Evolutionary conservation across 306 rosid species (phyloP), one percentile per base, ranked within the genome.

Genomic region (Inga laurina): DNA sequence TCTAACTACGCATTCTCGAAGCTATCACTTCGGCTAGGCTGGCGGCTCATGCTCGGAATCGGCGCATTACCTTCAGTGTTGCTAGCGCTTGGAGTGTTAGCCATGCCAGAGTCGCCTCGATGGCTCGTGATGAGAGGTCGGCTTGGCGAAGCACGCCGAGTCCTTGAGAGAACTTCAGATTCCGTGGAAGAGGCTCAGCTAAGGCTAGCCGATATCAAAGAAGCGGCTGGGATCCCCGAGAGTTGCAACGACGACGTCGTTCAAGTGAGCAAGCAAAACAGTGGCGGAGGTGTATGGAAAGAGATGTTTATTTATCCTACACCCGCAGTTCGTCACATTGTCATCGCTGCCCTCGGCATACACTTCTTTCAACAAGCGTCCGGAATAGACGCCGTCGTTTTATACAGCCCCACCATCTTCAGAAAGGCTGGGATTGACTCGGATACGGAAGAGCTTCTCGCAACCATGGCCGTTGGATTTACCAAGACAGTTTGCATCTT

Each of bases 51-150:
- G 99, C 92, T 95, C 2, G 99, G 97, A 37, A 52, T 90, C 2
- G 96, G 97, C 0, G 90, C 92, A 8, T 0, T 95, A 19, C 99
- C 98, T 0, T 84, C 99, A 0, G 75, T 91, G 0, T 1, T 91
- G 30, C 80, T 95, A 1, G 85, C 86, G 3, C 4, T 91, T 0
- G 94, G 90, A 32, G 96, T 90, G 5, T 30, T 95, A 44, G 87
- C 91, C 75, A 95, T 95, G 97, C 98, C 99, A 0, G 99, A 95
- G 76, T 95, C 98, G 0, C 99, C 99, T 1, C 83, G 98, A 0
- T 95, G 99, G 98, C 94, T 95, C 2, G 92, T 95, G n/a, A 89
- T 92, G 92, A 86, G 85, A 19, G 99, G 99, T 5, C 94, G 96
- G 21, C 89, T 95, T 1, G 98, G 90, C 2, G 98, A 91, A 0